Conservation (phyloP, 805 yeast species). For the Candida schatavii region DNA sequence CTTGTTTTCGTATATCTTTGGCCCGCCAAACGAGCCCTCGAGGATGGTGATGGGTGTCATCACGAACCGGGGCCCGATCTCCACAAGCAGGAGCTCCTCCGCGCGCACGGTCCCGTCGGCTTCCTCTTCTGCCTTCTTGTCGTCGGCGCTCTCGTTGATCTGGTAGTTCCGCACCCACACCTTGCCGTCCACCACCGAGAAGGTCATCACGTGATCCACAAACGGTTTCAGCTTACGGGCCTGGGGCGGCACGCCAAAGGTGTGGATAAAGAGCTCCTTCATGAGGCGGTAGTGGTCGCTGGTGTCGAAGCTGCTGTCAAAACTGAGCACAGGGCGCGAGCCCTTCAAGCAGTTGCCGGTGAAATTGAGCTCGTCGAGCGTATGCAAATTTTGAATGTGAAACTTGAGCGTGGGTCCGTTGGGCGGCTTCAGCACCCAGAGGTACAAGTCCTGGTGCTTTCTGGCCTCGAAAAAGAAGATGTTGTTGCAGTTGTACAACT, state of each 20-base stretch:
- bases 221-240: slow-evolving; percentile 94
- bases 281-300: slow-evolving; percentile 68
- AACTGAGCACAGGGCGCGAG: slow-evolving; percentile 88
- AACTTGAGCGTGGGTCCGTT: slow-evolving; percentile 96
- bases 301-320: slow-evolving; percentile 69
- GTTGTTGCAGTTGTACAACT: slow-evolving; percentile 94
- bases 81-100: slow-evolving; percentile 76
- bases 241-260: slow-evolving; percentile 92
- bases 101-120: slow-evolving; percentile 40
- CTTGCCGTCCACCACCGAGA: slow-evolving; percentile 87
- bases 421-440: slow-evolving; percentile 96
- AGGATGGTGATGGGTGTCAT: slow-evolving; percentile 85
- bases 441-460: slow-evolving; percentile 90
- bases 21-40: slow-evolving; percentile 98
- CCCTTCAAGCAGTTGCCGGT: slow-evolving; percentile 96
- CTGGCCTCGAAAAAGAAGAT: slow-evolving; percentile 92
- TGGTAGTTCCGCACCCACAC: slow-evolving; percentile 96
- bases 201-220: slow-evolving; percentile 91
- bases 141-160: slow-evolving; percentile 64
- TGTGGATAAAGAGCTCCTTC: slow-evolving; percentile 55
- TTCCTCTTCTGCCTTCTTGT: slow-evolving; percentile 56
- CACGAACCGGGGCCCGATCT: slow-evolving; percentile 95
- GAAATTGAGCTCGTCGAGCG: slow-evolving; percentile 92
- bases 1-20: slow-evolving; percentile 94
- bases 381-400: slow-evolving; percentile 91